phyloP scores from a whole-genome alignment of 2,329 filamentous ascomycete genomes.

The Diaporthe ilicicola region DNA sequence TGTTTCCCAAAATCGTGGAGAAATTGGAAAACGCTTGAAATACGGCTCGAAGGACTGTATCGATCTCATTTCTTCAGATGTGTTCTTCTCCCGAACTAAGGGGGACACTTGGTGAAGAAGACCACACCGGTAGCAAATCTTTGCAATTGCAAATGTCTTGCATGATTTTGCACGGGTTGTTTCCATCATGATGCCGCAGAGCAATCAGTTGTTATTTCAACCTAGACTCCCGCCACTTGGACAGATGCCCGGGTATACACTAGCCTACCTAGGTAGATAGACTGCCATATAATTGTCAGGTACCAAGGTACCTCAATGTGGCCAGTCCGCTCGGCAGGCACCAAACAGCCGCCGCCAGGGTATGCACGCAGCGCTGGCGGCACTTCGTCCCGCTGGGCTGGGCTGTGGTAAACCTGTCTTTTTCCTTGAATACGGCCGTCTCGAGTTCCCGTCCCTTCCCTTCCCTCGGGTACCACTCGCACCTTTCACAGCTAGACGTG shows the following conservation, averaged over 20 bases:
- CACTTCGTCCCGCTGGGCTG: neutral
- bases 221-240: too few relatives aligned
- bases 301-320: slow-evolving; percentile 6
- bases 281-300: neutral
- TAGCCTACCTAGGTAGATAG: too few relatives aligned
- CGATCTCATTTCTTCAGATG: too few relatives aligned
- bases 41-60: too few relatives aligned
- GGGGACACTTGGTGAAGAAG: neutral
- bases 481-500: slow-evolving; percentile 1
- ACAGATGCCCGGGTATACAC: neutral
- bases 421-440: slow-evolving; percentile 11
- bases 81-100: neutral
- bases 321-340: slow-evolving; percentile 11
- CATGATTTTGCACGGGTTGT: too few relatives aligned
- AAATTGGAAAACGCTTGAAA: neutral
- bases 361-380: slow-evolving; percentile 8
- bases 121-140: neutral
- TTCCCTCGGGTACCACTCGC: neutral
- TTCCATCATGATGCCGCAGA: too few relatives aligned
- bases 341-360: slow-evolving; percentile 2
- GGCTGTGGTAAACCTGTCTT: slow-evolving; percentile 28
- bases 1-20: too few relatives aligned
- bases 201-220: too few relatives aligned
- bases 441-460: neutral
- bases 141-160: too few relatives aligned